Percentiles rank a stretch among this genome's conserved stretches.
phyloP scores from a whole-genome alignment of 169 alveolate species.

The Besnoitia besnoiti region DNA sequence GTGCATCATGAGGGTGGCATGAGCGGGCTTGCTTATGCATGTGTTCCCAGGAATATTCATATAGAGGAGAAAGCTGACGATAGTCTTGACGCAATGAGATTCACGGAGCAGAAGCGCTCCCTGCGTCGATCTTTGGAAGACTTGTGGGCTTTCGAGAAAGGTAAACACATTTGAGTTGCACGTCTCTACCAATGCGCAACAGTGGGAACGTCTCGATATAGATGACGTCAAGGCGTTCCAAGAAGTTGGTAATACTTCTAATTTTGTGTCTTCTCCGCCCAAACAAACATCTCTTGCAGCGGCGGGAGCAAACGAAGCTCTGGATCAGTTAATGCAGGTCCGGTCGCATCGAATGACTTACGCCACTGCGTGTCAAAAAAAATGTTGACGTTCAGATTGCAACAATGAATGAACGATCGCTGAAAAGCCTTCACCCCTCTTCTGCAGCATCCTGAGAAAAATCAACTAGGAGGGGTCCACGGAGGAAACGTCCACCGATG shows the following conservation, averaged over 20 bases:
- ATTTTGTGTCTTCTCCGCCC: neutral
- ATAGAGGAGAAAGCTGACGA: conserved; percentile 28
- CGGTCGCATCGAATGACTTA: neutral
- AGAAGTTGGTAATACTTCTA: conserved; percentile 7
- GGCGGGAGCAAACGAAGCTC: conserved; percentile 27
- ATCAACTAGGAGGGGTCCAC: too few relatives aligned
- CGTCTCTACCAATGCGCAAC: too few relatives aligned
- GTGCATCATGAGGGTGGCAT: neutral
- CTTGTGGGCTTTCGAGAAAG: conserved; percentile 27
- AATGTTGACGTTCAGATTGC: neutral
- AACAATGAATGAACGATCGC: neutral
- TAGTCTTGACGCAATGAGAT: neutral
- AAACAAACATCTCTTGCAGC: neutral
- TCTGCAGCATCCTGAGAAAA: neutral
- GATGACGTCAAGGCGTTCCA: conserved; percentile 13
- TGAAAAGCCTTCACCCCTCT: neutral
- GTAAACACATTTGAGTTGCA: neutral
- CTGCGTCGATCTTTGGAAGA: neutral
- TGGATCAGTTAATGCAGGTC: neutral
- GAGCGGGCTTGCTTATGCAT: neutral
- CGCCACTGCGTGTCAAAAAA: neutral
- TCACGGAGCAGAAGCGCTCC: neutral
- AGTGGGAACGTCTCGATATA: neutral
- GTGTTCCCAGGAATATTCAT: conserved; percentile 11
- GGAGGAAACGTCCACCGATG: too few relatives aligned